Conservation (phyloP, 2,329 filamentous ascomycete species). For the Remersonia thermophila region DNA sequence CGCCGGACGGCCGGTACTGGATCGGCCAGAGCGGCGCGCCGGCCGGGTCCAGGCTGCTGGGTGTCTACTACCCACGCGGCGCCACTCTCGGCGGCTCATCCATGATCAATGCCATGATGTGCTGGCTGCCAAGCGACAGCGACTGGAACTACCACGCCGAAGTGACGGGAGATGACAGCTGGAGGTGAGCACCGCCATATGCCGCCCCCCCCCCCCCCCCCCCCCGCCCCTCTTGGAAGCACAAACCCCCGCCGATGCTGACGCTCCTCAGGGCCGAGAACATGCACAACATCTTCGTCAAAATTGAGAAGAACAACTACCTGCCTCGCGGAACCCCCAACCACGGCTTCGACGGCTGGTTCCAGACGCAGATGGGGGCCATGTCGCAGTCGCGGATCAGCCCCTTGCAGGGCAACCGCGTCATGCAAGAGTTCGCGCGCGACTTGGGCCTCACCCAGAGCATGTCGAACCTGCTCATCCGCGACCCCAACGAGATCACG, state of each 20-base stretch:
- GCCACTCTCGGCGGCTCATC: slow-evolving; percentile 27
- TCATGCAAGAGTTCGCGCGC: slow-evolving; percentile 6
- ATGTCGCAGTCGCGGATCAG: slow-evolving; percentile 3
- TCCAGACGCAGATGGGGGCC: slow-evolving; percentile 18
- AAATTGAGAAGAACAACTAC: slow-evolving; percentile 32
- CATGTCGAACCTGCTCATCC: slow-evolving; percentile 9
- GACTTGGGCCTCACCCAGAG: slow-evolving; percentile 14
- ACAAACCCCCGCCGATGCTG: too few relatives aligned
- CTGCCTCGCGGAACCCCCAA: slow-evolving; percentile 25
- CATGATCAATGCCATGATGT: slow-evolving; percentile 23
- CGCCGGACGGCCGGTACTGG: slow-evolving; percentile 19
- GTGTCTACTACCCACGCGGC: slow-evolving; percentile 27
- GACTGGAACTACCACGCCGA: slow-evolving; percentile 21
- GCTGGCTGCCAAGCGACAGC: slow-evolving; percentile 21
- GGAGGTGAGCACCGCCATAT: slow-evolving; percentile 12
- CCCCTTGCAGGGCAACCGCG: slow-evolving; percentile 4
- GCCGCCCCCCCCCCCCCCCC: too few relatives aligned
- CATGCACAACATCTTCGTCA: slow-evolving; percentile 30
- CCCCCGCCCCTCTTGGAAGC: slow-evolving; percentile 1
- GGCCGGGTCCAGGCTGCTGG: slow-evolving; percentile 17
- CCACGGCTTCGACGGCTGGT: slow-evolving; percentile 31
- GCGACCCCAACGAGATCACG: slow-evolving; percentile 15
- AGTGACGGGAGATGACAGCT: slow-evolving; percentile 13
- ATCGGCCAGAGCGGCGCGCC: slow-evolving; percentile 19
- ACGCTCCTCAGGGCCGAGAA: slow-evolving; percentile 19